Evolutionary conservation across 805 yeast species (phyloP).

Genomic region (Wickerhamiella nectarea): DNA sequence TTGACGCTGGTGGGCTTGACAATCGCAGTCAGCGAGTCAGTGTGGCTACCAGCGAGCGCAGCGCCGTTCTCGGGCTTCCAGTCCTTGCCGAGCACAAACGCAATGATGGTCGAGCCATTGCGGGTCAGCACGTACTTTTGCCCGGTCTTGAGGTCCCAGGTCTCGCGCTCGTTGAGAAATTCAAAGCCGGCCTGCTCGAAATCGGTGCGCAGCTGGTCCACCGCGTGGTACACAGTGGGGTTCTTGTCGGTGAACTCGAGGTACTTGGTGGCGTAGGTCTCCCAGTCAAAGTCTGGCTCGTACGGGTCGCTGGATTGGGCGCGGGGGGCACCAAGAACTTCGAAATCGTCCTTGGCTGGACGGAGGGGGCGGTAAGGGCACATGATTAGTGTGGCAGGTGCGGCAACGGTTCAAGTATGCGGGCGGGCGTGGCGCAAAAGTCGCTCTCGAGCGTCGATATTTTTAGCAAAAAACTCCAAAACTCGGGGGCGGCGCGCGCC

Average conservation of each 20-base stretch:
- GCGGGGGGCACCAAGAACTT: constrained; percentile 15
- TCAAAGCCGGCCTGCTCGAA: constrained; percentile 49
- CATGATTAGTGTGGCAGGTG: neutral
- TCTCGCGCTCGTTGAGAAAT: constrained; percentile 48
- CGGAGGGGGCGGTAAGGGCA: constrained; percentile 7
- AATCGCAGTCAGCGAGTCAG: constrained; percentile 54
- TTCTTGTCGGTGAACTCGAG: constrained; percentile 55
- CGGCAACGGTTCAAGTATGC: neutral
- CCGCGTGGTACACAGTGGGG: constrained; percentile 69
- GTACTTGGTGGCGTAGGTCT: constrained; percentile 31
- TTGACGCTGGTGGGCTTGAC: constrained; percentile 63
- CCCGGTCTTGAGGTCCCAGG: constrained; percentile 34
- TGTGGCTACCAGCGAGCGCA: constrained; percentile 61
- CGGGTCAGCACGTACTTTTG: constrained; percentile 51
- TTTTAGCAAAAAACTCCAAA: too few species aligned
- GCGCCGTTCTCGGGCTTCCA: constrained; percentile 53
- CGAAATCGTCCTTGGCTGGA: constrained; percentile 19
- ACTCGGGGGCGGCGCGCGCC: too few species aligned
- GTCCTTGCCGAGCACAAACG: constrained; percentile 53
- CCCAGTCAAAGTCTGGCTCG: constrained; percentile 19
- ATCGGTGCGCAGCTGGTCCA: constrained; percentile 35
- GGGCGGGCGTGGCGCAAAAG: neutral
- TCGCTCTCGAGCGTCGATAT: too few species aligned
- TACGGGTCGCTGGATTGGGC: constrained; percentile 5
- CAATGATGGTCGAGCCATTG: constrained; percentile 54